phyloP scores from a whole-genome alignment of 805 yeast species.

The Hanseniaspora jakobsenii region DNA sequence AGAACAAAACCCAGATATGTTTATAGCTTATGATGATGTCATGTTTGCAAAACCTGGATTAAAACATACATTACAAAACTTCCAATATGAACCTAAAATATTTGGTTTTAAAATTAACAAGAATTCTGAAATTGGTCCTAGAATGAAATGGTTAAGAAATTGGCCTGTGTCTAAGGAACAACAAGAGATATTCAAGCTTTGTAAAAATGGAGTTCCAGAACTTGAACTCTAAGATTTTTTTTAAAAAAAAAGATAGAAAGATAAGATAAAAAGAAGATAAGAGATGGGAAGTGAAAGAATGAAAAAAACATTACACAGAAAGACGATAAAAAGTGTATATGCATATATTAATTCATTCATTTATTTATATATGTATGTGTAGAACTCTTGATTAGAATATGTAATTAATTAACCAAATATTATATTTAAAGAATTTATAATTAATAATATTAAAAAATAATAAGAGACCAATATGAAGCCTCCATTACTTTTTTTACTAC shows the following conservation, averaged over 20 bases:
- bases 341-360: not conserved
- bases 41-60: slow-evolving; percentile 9
- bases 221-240: slow-evolving; percentile 14
- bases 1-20: slow-evolving; percentile 3
- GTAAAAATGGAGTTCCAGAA: slow-evolving; percentile 50
- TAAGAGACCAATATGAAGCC: too few relatives aligned
- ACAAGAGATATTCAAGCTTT: slow-evolving; percentile 46
- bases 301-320: not conserved
- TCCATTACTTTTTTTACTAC: too few relatives aligned
- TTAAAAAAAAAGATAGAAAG: not conserved
- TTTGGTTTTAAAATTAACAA: slow-evolving; percentile 82
- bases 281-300: too few relatives aligned
- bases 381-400: too few relatives aligned
- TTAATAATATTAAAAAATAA: too few relatives aligned
- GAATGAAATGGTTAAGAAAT: slow-evolving; percentile 90
- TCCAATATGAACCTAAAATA: slow-evolving; percentile 56
- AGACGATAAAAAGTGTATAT: not conserved
- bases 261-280: not conserved
- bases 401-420: too few relatives aligned
- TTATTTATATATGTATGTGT: too few relatives aligned
- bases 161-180: slow-evolving; percentile 55
- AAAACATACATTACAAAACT: slow-evolving; percentile 18
- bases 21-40: slow-evolving; percentile 10
- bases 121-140: slow-evolving; percentile 66
- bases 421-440: too few relatives aligned